Conservation (phyloP, 768 basidiomycete genomes). For the Mycena vitilis region DNA sequence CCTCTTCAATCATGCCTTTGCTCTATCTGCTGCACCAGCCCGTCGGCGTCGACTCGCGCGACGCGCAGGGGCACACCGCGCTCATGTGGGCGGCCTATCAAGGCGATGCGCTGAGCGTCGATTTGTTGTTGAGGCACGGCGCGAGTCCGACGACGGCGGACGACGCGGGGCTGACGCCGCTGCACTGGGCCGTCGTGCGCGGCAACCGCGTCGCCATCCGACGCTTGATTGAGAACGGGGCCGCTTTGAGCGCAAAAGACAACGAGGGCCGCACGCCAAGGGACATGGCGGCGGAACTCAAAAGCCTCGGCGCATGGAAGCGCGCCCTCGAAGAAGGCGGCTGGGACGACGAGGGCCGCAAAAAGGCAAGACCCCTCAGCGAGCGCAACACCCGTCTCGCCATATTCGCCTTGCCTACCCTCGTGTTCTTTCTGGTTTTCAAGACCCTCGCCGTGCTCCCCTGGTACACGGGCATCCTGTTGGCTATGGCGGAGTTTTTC, state of each 20-base stretch:
- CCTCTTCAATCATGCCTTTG: slow-evolving; percentile 93
- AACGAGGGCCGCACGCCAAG: slow-evolving; percentile 86
- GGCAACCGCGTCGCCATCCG: slow-evolving; percentile 92
- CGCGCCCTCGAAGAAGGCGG: slow-evolving; percentile 91
- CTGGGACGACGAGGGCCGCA: slow-evolving; percentile 29
- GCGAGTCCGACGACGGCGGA: slow-evolving; percentile 84
- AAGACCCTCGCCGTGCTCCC: slow-evolving; percentile 85
- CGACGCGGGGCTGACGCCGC: slow-evolving; percentile 83
- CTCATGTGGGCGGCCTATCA: slow-evolving; percentile 99
- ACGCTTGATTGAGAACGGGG: slow-evolving; percentile 86
- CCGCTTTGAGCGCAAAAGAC: slow-evolving; percentile 84
- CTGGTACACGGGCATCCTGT: slow-evolving; percentile 88
- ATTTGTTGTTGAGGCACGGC: slow-evolving; percentile 88
- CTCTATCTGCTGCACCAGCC: slow-evolving; percentile 94
- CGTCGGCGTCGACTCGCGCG: slow-evolving; percentile 89
- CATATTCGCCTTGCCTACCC: slow-evolving; percentile 81
- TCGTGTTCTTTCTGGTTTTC: slow-evolving; percentile 88
- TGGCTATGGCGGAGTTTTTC: slow-evolving; percentile 89
- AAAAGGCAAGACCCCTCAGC: neutral
- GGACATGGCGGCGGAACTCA: slow-evolving; percentile 95
- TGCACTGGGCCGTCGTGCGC: slow-evolving; percentile 98
- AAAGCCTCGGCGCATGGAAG: slow-evolving; percentile 91
- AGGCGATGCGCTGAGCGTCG: slow-evolving; percentile 95
- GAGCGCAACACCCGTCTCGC: slow-evolving; percentile 86
- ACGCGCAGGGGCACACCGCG: slow-evolving; percentile 92